Conservation (phyloP, 2,329 filamentous ascomycete species). For the Calonectria pseudoturangicola region DNA sequence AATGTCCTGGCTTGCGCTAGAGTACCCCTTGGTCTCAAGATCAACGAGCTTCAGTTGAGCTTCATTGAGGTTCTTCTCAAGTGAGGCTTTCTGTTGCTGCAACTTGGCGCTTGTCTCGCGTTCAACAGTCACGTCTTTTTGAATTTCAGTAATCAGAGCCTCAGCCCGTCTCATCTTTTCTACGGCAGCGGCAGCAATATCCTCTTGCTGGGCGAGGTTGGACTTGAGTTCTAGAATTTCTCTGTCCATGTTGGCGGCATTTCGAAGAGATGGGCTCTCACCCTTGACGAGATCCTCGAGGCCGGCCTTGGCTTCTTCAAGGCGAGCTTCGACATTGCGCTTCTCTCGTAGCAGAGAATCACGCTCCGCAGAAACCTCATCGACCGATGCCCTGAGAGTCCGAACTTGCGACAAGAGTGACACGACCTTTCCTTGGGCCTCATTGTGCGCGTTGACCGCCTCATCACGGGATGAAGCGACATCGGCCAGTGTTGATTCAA, state of each 20-base stretch:
- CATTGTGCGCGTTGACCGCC: conserved; percentile 93
- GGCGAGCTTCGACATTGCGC: conserved; percentile 87
- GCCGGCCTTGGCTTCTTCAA: conserved; percentile 90
- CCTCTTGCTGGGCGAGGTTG: conserved; percentile 91
- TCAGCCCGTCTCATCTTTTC: conserved; percentile 98
- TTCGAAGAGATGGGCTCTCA: conserved; percentile 90
- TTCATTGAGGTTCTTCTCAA: conserved; percentile 95
- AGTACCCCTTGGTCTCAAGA: conserved; percentile 97
- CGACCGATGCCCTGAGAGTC: conserved; percentile 86
- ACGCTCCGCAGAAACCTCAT: conserved; percentile 89
- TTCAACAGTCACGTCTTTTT: conserved; percentile 92
- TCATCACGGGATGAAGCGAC: conserved; percentile 95
- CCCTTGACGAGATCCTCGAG: conserved; percentile 91
- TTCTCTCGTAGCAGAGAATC: conserved; percentile 92
- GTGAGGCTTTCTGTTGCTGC: conserved; percentile 90
- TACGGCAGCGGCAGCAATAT: conserved; percentile 91
- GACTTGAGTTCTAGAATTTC: conserved; percentile 94
- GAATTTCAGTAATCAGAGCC: conserved; percentile 88
- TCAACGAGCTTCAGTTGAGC: conserved; percentile 92
- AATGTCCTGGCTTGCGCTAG: conserved; percentile 94
- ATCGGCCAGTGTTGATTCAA: conserved; percentile 92
- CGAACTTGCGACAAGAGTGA: conserved; percentile 93
- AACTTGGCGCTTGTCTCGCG: conserved; percentile 87
- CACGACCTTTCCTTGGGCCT: conserved; percentile 95
- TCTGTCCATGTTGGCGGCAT: conserved; percentile 91